A percentile compares a stretch with the other conserved stretches of the same genome.
These are phyloP conservation scores for Pythium coloratum DNA, from an alignment of 352 stramenopile genomes.

Conservation along the genomic window DNA sequence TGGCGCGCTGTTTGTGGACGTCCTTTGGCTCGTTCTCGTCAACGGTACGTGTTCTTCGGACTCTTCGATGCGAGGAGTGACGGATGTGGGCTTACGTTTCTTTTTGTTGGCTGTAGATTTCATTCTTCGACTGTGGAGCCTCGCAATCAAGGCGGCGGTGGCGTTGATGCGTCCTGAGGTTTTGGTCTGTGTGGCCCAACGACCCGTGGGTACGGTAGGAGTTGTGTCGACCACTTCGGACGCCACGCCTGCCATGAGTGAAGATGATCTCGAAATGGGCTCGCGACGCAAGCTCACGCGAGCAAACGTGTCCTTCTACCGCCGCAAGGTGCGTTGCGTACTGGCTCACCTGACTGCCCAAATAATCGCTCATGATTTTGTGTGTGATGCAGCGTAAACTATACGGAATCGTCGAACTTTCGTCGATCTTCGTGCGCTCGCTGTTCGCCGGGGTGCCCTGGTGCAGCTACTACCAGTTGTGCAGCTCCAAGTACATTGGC, in stretches of 20 bases:
- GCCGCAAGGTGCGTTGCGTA: slow-evolving; percentile 57
- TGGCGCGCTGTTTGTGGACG: slow-evolving; percentile 50
- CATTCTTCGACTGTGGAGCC: slow-evolving; percentile 59
- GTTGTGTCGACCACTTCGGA: neutral
- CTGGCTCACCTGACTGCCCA: no score
- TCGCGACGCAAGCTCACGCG: slow-evolving; percentile 42
- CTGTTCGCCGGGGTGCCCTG: slow-evolving; percentile 67
- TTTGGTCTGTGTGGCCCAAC: slow-evolving; percentile 24
- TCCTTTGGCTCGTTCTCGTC: slow-evolving; percentile 76
- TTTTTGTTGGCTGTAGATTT: slow-evolving; percentile 47
- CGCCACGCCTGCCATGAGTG: slow-evolving; percentile 30
- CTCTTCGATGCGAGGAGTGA: neutral
- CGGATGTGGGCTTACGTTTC: neutral
- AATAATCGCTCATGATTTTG: neutral
- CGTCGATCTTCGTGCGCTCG: slow-evolving; percentile 61
- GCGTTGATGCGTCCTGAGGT: slow-evolving; percentile 45
- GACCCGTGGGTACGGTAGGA: neutral
- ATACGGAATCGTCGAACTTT: slow-evolving; percentile 75
- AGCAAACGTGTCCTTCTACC: slow-evolving; percentile 58
- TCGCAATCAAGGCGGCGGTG: slow-evolving; percentile 59
- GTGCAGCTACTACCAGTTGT: slow-evolving; percentile 79
- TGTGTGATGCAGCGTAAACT: slow-evolving; percentile 54
- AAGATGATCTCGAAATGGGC: slow-evolving; percentile 42
- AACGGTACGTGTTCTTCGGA: slow-evolving; percentile 42
- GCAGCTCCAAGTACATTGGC: slow-evolving; percentile 69